Conservation (phyloP, 371 early-diverging fungal genomes). For the Parasitella parasitica region DNA sequence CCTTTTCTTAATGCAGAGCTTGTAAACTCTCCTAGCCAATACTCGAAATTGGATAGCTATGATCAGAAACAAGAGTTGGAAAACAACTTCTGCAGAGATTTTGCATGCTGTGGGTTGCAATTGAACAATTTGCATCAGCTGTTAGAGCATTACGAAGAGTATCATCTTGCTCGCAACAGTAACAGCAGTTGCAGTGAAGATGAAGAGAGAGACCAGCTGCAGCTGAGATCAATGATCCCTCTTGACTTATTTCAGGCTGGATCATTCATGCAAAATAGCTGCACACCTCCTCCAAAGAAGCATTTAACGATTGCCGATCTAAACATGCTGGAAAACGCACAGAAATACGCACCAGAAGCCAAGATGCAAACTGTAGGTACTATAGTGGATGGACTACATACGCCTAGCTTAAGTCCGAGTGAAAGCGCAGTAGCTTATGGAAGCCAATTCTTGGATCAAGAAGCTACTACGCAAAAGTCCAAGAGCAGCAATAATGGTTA, state of each 20-base stretch:
- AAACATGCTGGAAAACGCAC: conserved; percentile 23
- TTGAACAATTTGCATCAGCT: conserved; percentile 85
- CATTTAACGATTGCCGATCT: conserved; percentile 5
- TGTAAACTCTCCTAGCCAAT: conserved; percentile 3
- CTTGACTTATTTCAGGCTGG: not conserved
- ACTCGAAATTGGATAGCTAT: conserved; percentile 16
- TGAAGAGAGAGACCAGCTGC: conserved; percentile 14
- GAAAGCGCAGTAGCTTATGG: not conserved
- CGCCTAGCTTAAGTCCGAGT: conserved; percentile 11
- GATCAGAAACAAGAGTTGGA: conserved; percentile 71
- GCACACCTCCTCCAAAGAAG: not conserved
- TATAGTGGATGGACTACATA: conserved; percentile 7
- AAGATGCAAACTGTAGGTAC: conserved; percentile 14
- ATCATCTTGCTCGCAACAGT: conserved; percentile 68
- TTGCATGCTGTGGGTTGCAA: conserved; percentile 82
- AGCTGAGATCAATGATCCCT: not conserved
- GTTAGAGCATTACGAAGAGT: conserved; percentile 90
- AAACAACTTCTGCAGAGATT: conserved; percentile 86
- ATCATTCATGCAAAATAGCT: not conserved
- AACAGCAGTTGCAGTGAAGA: conserved; percentile 50
- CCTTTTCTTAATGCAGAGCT: conserved; percentile 8
- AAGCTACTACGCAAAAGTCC: not conserved
- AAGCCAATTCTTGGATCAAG: not conserved
- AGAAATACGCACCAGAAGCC: conserved; percentile 14
- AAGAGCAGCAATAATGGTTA: not conserved